These are phyloP conservation scores for Lepidium sativum DNA, from an alignment of 345 rosid species.

Conservation along the genomic window DNA sequence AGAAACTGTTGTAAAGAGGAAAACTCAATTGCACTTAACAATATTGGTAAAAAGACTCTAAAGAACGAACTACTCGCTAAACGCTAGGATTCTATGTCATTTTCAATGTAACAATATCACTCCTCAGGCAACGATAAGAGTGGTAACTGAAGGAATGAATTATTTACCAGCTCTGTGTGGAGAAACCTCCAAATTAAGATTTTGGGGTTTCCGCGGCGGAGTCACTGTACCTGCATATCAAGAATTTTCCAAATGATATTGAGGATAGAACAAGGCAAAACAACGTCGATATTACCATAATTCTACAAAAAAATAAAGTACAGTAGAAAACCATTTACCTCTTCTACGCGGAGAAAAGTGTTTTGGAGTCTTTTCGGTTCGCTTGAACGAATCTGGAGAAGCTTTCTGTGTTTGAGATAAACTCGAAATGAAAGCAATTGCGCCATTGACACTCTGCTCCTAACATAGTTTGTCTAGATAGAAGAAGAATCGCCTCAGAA, in stretches of 20 bases:
- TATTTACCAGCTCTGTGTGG: constrained; percentile 82
- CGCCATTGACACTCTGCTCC: constrained; percentile 37
- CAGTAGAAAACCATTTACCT: constrained; percentile 20
- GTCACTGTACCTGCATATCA: constrained; percentile 26
- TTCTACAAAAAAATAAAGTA: background rate
- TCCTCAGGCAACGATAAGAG: background rate
- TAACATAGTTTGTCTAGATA: too few species aligned
- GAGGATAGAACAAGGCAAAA: background rate
- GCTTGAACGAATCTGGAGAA: constrained; percentile 27
- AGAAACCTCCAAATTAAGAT: constrained; percentile 71
- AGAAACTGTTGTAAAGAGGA: background rate
- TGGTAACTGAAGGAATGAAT: background rate
- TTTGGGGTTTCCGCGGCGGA: constrained; percentile 35
- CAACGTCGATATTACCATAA: background rate
- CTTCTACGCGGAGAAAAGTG: constrained; percentile 32
- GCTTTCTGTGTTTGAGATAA: constrained; percentile 26
- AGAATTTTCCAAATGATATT: background rate
- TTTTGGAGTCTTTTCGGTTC: constrained; percentile 25
- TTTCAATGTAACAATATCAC: background rate
- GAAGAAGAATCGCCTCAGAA: too few species aligned
- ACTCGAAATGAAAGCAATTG: constrained; percentile 38
- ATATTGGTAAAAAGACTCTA: background rate
- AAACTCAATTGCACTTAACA: background rate
- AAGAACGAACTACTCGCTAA: background rate
- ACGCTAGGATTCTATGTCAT: background rate